Conservation (phyloP, 78 protist species). For the Planoprotostelium fungivorum region DNA sequence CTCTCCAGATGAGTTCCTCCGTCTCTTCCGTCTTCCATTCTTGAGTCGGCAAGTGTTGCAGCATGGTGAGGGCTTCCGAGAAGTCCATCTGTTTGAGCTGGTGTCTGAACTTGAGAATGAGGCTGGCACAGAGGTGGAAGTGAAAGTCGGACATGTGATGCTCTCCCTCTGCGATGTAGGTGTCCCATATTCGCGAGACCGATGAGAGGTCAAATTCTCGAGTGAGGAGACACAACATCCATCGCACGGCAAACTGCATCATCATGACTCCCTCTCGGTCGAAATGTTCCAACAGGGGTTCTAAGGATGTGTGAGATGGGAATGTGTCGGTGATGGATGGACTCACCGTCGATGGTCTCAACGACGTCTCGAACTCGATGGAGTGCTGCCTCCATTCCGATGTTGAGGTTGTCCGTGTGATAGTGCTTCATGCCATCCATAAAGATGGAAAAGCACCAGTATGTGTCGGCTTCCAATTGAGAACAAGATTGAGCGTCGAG, state of each 20-base stretch:
- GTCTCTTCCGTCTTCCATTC: neutral
- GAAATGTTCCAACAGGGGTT: neutral
- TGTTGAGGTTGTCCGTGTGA: neutral
- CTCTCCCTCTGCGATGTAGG: neutral
- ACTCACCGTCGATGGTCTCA: neutral
- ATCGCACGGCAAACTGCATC: neutral
- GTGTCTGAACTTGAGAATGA: neutral
- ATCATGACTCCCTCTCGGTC: neutral
- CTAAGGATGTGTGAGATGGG: neutral
- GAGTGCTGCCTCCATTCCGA: neutral
- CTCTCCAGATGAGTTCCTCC: neutral
- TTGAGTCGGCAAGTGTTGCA: neutral
- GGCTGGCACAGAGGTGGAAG: neutral
- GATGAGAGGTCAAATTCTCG: neutral
- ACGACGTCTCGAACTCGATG: neutral
- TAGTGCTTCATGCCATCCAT: neutral
- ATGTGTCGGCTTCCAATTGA: neutral
- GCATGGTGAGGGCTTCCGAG: neutral
- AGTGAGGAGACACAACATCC: neutral
- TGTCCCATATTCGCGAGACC: neutral
- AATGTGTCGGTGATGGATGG: neutral
- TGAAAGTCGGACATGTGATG: neutral
- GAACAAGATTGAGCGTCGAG: neutral
- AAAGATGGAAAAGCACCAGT: neutral
- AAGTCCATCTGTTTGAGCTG: neutral